Conservation (phyloP, 225 moss, liverwort and hornwort species). For the Sphagnum tenellum region DNA sequence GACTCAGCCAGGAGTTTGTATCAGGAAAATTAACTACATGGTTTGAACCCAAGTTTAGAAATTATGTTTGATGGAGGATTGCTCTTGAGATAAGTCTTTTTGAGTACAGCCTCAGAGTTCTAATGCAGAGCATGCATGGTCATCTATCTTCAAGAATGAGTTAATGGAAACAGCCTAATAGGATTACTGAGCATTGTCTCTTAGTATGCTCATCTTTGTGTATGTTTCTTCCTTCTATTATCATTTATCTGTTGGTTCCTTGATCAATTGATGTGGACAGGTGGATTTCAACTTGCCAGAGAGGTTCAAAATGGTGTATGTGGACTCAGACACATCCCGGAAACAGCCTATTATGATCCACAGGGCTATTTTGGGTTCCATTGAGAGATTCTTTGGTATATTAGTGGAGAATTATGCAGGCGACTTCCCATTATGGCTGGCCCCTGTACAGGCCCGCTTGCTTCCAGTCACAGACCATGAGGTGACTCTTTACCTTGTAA, state of each 20-base stretch:
- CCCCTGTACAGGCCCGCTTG: slow-evolving; percentile 75
- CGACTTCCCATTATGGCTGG: slow-evolving; percentile 94
- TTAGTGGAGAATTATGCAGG: slow-evolving; percentile 94
- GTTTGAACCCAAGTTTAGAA: too few species aligned
- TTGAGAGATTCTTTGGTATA: slow-evolving; percentile 93
- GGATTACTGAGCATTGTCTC: too few species aligned
- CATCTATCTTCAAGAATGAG: too few species aligned
- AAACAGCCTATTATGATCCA: slow-evolving; percentile 99
- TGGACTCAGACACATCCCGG: slow-evolving; percentile 64
- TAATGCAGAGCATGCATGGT: too few species aligned
- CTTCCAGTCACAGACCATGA: slow-evolving; percentile 85
- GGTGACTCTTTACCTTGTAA: slow-evolving; percentile 13
- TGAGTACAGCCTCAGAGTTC: too few species aligned
- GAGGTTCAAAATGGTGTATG: slow-evolving; percentile 80
- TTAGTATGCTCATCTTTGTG: too few species aligned
- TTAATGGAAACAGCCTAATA: too few species aligned
- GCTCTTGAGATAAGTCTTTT: too few species aligned
- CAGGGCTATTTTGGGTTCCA: slow-evolving; percentile 85
- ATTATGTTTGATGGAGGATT: too few species aligned
- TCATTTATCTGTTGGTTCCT: too few species aligned
- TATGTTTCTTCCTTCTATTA: background rate
- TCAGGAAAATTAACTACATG: too few species aligned
- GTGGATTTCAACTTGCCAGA: slow-evolving; percentile 96
- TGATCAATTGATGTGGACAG: slow-evolving; percentile 13
- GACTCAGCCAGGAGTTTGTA: too few species aligned